Percentiles rank a stretch among this genome's conserved stretches.
Evolutionary conservation across 1,284 basidiomycete species (phyloP).

Genomic region (Apiotrichum mycotoxinovorans): DNA sequence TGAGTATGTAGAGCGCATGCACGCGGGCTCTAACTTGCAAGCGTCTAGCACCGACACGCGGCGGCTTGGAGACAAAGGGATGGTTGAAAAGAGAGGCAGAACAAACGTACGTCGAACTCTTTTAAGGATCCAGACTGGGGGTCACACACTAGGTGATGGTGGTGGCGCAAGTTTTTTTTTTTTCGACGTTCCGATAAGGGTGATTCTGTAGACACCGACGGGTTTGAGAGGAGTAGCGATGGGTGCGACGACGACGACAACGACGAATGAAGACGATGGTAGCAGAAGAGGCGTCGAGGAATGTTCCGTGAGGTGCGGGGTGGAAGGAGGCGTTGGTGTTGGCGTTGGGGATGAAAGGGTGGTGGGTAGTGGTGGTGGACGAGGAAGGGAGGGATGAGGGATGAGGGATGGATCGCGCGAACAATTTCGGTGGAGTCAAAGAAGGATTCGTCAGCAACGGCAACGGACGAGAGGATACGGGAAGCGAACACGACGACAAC

Average conservation of each 20-base stretch:
- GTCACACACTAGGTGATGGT: neutral
- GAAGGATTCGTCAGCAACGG: slow-evolving; percentile 5
- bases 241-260: neutral
- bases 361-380: neutral
- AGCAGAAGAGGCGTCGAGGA: too few species aligned
- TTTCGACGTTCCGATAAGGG: neutral
- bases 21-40: too few species aligned
- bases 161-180: neutral
- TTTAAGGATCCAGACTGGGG: slow-evolving; percentile 9
- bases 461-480: neutral
- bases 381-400: neutral
- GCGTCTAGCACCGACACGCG: neutral
- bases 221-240: neutral
- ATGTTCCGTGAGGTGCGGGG: too few species aligned
- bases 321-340: too few species aligned
- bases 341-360: neutral
- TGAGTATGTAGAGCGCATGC: too few species aligned
- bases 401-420: neutral
- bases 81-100: too few species aligned
- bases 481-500: neutral
- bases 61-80: too few species aligned
- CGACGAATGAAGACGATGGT: neutral
- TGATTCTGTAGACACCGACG: neutral
- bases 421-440: neutral
- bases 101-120: slow-evolving; percentile 13